Percentiles rank a stretch among this genome's conserved stretches.
Conservation (phyloP, 768 basidiomycete genomes). For the Russula sp. region DNA sequence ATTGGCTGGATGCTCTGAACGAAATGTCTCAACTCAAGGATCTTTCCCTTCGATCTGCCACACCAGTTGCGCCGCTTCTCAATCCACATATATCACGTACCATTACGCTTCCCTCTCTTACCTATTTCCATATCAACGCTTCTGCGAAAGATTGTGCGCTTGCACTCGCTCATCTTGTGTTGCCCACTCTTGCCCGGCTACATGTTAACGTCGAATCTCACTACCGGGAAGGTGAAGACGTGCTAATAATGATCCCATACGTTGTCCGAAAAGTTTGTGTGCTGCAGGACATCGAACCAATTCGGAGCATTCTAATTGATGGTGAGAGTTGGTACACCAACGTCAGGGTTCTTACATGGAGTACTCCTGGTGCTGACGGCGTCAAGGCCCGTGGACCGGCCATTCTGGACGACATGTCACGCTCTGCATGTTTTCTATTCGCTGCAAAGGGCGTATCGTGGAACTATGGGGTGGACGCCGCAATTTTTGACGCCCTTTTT, state of each 20-base stretch:
- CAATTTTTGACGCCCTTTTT: not conserved
- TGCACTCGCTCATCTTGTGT: constrained; percentile 3
- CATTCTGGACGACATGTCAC: too few species aligned
- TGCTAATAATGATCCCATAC: constrained; percentile 1
- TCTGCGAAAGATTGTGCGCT: constrained; percentile 1
- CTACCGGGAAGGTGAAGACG: not conserved
- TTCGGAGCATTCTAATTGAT: not conserved
- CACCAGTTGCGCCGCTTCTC: not conserved
- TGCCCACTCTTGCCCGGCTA: constrained; percentile 13
- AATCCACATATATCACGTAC: not conserved
- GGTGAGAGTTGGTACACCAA: too few species aligned
- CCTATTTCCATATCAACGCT: not conserved
- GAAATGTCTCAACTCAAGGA: constrained; percentile 7
- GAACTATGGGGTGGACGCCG: too few species aligned
- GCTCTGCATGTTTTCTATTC: too few species aligned
- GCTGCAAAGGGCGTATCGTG: too few species aligned
- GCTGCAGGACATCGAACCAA: constrained; percentile 4
- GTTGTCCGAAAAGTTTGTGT: not conserved
- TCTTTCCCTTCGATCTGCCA: constrained; percentile 6
- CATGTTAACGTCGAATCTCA: not conserved
- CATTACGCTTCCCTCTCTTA: constrained; percentile 6
- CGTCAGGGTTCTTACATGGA: too few species aligned
- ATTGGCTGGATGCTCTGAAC: constrained; percentile 20
- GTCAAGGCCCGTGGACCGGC: too few species aligned
- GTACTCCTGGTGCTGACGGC: not conserved